Base-by-base conservation (phyloP, 768 basidiomycete genomes). In the Tylopilus balloui region DNA sequence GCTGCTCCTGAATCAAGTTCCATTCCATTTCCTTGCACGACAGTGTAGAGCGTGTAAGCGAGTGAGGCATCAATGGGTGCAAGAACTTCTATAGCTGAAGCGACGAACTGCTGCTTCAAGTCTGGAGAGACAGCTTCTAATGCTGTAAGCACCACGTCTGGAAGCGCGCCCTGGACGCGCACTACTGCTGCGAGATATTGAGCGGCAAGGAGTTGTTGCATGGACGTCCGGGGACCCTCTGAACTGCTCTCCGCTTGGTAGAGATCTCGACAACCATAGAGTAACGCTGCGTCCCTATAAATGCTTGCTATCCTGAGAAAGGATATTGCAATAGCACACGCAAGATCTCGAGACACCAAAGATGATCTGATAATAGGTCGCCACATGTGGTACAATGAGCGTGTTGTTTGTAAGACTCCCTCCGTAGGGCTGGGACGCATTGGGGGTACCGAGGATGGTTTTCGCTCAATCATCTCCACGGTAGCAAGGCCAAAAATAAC, bases 241-340 rank as follows among this genome's bases (percentile, higher is more conserved):
- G 15, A n/a, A 38, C 60, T 68, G 71, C 45, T 51, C 24, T 61
- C 57, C n/a, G 49, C 29, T 15, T 53, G 43, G 51, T 63, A 69
- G 42, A 71, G 70, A 11, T 56, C 65, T 38, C 57, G 60, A 50
- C 74, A 78, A 3, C 56, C 69, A 6, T 67, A 60, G 28, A 67
- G 62, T 11, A 82, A 55, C 9, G 61, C 51, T 1, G 47, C 56
- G 45, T 81, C 77, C 6, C 52, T 56, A 6, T 73, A 62, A n/a
- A 59, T 50, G 14, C 63, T 70, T 8, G 78, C 70, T 27, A 80
- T 57, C 37, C 67, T 74, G 25, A 82, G 62, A 56, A 82, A 79
- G 1, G 75, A 62, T 6, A 70, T 63, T 5, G 70, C 53, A 29
- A 78, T 63, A 8, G 68, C 66, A 23, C 55, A 51, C 3, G 53